phyloP scores from a whole-genome alignment of 345 rosid species.

The Punica granatum region DNA sequence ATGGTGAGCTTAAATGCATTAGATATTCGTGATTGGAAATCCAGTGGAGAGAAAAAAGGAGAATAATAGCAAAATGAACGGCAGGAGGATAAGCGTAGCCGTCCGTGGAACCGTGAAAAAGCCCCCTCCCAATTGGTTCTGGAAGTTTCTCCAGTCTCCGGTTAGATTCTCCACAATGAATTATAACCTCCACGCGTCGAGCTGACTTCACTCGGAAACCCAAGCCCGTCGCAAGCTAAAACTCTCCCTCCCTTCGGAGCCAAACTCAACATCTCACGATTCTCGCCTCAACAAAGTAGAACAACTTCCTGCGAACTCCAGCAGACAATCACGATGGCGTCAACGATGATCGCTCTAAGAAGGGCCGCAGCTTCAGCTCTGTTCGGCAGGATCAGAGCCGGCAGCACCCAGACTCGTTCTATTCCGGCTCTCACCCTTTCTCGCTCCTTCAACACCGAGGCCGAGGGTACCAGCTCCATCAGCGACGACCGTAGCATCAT shows the following conservation, averaged over 20 bases:
- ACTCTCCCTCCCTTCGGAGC: not conserved
- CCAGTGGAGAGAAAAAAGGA: too few species aligned
- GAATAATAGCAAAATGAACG: too few species aligned
- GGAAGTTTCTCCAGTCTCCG: not conserved
- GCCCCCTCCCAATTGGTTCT: too few species aligned
- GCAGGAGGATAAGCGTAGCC: too few species aligned
- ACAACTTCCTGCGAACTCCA: not conserved
- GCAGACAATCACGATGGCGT: slow-evolving; percentile 21
- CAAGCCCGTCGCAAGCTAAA: not conserved
- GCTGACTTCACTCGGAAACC: not conserved
- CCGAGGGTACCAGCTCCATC: slow-evolving; percentile 6
- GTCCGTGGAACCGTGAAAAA: too few species aligned
- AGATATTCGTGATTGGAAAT: too few species aligned
- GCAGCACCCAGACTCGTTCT: not conserved
- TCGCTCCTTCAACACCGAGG: slow-evolving; percentile 29
- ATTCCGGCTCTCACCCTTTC: slow-evolving; percentile 3
- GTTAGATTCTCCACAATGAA: not conserved
- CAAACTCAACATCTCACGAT: too few species aligned
- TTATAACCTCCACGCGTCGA: not conserved
- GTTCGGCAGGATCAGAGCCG: slow-evolving; percentile 8
- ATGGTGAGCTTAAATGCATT: too few species aligned
- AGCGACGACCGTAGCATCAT: slow-evolving; percentile 3
- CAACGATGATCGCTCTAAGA: slow-evolving; percentile 13
- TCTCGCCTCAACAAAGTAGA: not conserved
- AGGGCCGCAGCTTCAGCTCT: slow-evolving; percentile 15